phyloP scores from a whole-genome alignment of 495 filamentous ascomycete genomes.

The Penicillium samsonianum region DNA sequence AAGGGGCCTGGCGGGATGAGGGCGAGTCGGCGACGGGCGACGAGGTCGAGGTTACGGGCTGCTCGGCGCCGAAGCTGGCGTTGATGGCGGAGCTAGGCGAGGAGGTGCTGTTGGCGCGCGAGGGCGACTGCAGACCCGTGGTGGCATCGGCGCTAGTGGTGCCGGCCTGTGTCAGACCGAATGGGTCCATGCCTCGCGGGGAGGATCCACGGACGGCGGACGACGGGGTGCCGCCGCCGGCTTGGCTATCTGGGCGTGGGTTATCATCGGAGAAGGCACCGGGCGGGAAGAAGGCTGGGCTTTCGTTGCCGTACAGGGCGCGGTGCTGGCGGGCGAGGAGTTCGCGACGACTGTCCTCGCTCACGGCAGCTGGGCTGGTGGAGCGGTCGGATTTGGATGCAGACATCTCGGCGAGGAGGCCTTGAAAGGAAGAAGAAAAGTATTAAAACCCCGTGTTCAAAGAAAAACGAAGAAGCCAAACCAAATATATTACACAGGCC shows the following conservation, averaged over 20 bases:
- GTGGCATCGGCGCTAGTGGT: slow-evolving; percentile 40
- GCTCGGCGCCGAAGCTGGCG: slow-evolving; percentile 61
- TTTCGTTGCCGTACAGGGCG: slow-evolving; percentile 82
- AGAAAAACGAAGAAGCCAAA: slow-evolving; percentile 26
- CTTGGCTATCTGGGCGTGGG: slow-evolving; percentile 59
- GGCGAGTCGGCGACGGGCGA: slow-evolving; percentile 91
- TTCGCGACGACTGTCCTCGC: slow-evolving; percentile 93
- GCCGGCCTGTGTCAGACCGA: slow-evolving; percentile 51
- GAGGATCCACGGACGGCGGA: slow-evolving; percentile 58
- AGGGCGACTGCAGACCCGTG: slow-evolving; percentile 60
- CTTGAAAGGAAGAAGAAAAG: slow-evolving; percentile 52
- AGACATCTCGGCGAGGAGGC: slow-evolving; percentile 79
- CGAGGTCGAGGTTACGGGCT: slow-evolving; percentile 83
- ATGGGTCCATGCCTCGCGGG: slow-evolving; percentile 65
- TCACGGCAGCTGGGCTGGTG: slow-evolving; percentile 86
- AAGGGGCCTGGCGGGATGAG: slow-evolving; percentile 58
- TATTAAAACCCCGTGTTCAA: slow-evolving; percentile 52
- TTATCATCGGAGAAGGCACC: slow-evolving; percentile 65
- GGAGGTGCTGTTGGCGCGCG: slow-evolving; percentile 85
- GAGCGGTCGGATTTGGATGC: slow-evolving; percentile 86
- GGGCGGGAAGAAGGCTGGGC: slow-evolving; percentile 58
- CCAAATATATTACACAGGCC: slow-evolving; percentile 54
- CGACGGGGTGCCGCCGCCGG: slow-evolving; percentile 56
- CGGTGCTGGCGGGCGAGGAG: slow-evolving; percentile 93
- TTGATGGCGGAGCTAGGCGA: slow-evolving; percentile 70